Conservation (phyloP, 1,284 basidiomycete genomes). For the Ceratobasidium sp. region DNA sequence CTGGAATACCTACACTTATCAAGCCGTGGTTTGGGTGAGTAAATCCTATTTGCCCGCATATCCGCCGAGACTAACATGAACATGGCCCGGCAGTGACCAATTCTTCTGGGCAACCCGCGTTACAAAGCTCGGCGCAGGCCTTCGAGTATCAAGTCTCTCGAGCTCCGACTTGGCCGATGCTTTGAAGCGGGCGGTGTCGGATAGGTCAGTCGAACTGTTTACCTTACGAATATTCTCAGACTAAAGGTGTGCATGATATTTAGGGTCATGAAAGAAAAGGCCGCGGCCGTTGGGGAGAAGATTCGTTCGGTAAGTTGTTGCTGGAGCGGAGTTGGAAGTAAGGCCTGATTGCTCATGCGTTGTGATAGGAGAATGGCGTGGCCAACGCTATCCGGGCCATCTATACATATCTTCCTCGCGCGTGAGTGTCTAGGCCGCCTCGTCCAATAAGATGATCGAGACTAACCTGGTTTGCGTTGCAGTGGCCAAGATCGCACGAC, state of each 20-base stretch:
- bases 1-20: slow-evolving; percentile 78
- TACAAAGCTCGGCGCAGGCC: slow-evolving; percentile 63
- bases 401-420: slow-evolving; percentile 26
- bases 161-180: slow-evolving; percentile 61
- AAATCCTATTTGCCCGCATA: neutral
- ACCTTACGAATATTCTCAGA: neutral
- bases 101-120: slow-evolving; percentile 76
- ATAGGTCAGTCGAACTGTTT: slow-evolving; percentile 49
- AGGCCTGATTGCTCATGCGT: neutral
- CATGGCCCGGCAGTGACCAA: slow-evolving; percentile 58
- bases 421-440: neutral
- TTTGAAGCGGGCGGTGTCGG: slow-evolving; percentile 61
- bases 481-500: slow-evolving; percentile 24
- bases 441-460: neutral
- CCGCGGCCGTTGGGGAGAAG: slow-evolving; percentile 64
- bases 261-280: slow-evolving; percentile 69
- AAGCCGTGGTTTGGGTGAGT: slow-evolving; percentile 67
- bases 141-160: slow-evolving; percentile 58
- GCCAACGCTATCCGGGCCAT: slow-evolving; percentile 18
- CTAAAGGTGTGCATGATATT: neutral
- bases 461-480: neutral
- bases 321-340: neutral
- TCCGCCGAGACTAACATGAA: slow-evolving; percentile 2
- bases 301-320: slow-evolving; percentile 58
- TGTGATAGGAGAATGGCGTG: slow-evolving; percentile 23